Base-by-base conservation (phyloP, 2,329 filamentous ascomycete species). In the Aspergillus viridinutans region DNA sequence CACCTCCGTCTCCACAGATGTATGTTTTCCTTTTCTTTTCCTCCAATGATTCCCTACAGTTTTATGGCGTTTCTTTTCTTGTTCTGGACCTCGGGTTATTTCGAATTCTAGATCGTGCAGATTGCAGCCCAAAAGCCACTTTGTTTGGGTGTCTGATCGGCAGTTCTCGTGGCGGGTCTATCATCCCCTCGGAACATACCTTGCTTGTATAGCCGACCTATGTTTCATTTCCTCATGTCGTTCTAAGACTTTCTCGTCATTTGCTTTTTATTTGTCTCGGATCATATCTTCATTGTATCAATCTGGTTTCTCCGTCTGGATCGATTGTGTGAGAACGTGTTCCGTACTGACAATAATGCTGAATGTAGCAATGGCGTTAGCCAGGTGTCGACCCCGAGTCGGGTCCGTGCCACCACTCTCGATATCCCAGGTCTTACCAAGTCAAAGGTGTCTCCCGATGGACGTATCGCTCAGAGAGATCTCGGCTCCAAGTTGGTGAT, bases 381-480 rank as follows among this genome's bases (percentile, higher is more conserved):
- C 40, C 62, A 66, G 26, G 56, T 63, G 14, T 61, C 87, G 26
- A 96, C 92, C 5, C 92, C 92, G 28, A 83, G 91, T 50, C 85
- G 88, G 62, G 83, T 87, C 23, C 91, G 95, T 74, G 92, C 94
- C 9, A 97, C 94, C 17, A 97, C 94, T 14, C 86, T 97, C 67
- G 96, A 96, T 73, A 97, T 99, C 58, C 94, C 94, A 56, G 94
- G 94, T 63, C 86, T 99, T 80, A 99, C 94, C 58, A 89, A 92
- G 69, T 97, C 93, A 58, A 91, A 91, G 70, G 91, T 96, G 50
- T 99, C 94, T 1, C 94, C 94, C 8, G 94, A 99, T 74, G 94
- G 94, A 64, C 87, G 90, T 67, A 99, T 99, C 66, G 89, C 94
- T 55, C 87, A 93, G 70, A 85, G 93, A 69, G 94, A 99, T 82